Percentiles rank a stretch among this genome's conserved stretches.
Evolutionary conservation across 1,139 yeast genomes (phyloP).

Genomic region (Suhomyces taliae): DNA sequence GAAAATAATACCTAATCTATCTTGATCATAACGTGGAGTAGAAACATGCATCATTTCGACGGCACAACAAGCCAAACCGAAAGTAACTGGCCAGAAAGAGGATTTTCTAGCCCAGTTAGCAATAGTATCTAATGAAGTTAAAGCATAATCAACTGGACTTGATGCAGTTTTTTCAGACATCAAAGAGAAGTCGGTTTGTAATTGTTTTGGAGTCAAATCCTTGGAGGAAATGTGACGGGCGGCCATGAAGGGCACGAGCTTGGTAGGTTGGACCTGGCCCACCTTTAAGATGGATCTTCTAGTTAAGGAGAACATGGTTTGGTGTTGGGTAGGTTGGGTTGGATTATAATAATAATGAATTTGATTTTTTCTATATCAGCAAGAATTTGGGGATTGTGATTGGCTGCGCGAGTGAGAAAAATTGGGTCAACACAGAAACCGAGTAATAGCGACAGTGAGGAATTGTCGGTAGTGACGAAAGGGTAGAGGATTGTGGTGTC

Average conservation of each 20-base stretch:
- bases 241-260: conserved; percentile 14
- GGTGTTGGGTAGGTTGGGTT: conserved; percentile 7
- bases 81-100: conserved; percentile 92
- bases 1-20: conserved; percentile 89
- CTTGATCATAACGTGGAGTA: conserved; percentile 90
- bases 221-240: conserved; percentile 39
- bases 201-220: conserved; percentile 44
- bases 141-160: conserved; percentile 72
- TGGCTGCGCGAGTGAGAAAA: conserved; percentile 20
- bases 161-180: conserved; percentile 46
- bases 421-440: no score
- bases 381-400: conserved; percentile 29
- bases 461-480: no score
- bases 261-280: conserved; percentile 18
- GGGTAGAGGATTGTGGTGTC: no score
- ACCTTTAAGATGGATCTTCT: conserved; percentile 25
- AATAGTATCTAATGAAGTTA: conserved; percentile 79
- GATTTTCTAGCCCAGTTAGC: conserved; percentile 94
- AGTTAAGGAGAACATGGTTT: conserved; percentile 27
- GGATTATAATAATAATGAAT: neutral
- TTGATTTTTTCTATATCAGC: conserved; percentile 25
- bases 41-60: conserved; percentile 97
- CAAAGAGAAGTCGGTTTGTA: conserved; percentile 48
- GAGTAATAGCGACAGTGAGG: no score
- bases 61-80: conserved; percentile 91